Base-by-base conservation (phyloP, 2,329 filamentous ascomycete genomes). In the Chrysoporthe cubensis region DNA sequence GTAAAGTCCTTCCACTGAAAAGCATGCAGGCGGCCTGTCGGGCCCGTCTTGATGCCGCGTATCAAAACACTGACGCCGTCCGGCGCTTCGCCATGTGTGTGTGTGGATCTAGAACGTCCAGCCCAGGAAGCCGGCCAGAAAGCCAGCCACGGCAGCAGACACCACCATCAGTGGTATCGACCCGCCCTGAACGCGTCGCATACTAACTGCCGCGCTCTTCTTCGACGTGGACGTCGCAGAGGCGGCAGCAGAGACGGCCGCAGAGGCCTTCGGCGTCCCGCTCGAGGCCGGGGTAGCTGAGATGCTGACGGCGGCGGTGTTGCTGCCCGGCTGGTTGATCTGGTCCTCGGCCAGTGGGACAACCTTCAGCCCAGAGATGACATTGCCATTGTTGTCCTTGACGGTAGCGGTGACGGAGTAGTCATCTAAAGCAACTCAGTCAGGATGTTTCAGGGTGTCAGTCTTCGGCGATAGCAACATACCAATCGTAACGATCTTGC, bases 401-500 rank as follows among this genome's bases (percentile, higher is more conserved):
- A 97, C 85, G 2, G 80, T 81, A 71, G 86, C 80, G 34, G 82
- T 81, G 66, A 91, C 85, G 42, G 80, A 80, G 32, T 84, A 89
- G 67, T 84, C 78, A 43, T 44, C 66, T 68, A 42, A 11, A n/a
- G 52, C 1, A 26, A n/a, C 46, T 37, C 32, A 26, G 18, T 66
- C 21, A 66, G 58, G 26, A 14, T 37, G 9, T 8, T 7, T 54
- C 9, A 14, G 16, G 1, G 3, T 50, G 6, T 2, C 11, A 11
- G 14, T 16, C 26, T 54, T 21, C 0, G 18, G 13, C 8, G 18
- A 13, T 5, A 26, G 8, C 32, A 6, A 58, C 66, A 21, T 65
- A 21, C 79, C 83, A 62, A 93, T 85, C 2, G 80, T 73, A 37
- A 91, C 85, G 64, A 97, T 79, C 80, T 90, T 87, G 73, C 90